Conservation (phyloP, 2,329 filamentous ascomycete genomes). For the Neofusicoccum cordaticola region DNA sequence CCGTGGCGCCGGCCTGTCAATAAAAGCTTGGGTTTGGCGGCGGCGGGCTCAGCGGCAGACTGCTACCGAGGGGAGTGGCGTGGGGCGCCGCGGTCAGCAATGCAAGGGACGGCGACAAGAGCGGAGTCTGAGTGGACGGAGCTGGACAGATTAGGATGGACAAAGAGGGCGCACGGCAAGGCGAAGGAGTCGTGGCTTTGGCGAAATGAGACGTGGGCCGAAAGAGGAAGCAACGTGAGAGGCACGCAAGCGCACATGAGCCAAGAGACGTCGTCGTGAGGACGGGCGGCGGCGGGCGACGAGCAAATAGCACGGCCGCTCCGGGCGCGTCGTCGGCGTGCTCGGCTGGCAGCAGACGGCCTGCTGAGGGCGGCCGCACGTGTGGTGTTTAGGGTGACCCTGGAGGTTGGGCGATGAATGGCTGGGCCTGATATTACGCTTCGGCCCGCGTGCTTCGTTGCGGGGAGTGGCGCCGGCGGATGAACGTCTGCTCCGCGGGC, state of each 20-base stretch:
- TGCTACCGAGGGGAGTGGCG: neutral
- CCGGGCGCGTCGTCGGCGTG: neutral
- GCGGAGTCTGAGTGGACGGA: neutral
- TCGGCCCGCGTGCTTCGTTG: constrained; percentile 12
- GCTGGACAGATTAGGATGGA: neutral
- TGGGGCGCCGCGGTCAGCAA: neutral
- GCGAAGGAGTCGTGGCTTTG: constrained; percentile 7
- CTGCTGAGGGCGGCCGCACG: neutral
- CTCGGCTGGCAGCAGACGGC: neutral
- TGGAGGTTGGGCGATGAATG: neutral
- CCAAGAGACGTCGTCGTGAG: neutral
- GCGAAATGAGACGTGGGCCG: neutral
- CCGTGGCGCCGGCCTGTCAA: neutral
- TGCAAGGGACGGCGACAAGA: constrained; percentile 2
- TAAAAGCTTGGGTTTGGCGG: neutral
- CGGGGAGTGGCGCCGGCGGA: neutral
- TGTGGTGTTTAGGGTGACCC: neutral
- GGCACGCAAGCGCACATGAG: constrained; percentile 5
- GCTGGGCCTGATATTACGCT: constrained; percentile 1
- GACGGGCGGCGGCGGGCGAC: neutral
- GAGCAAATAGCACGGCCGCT: neutral
- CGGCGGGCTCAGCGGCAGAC: neutral
- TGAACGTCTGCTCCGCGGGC: neutral
- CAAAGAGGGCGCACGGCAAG: neutral
- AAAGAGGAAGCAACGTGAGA: constrained; percentile 1